Base-by-base conservation (phyloP, 2,329 filamentous ascomycete genomes). In the Phyllosticta citriasiana region DNA sequence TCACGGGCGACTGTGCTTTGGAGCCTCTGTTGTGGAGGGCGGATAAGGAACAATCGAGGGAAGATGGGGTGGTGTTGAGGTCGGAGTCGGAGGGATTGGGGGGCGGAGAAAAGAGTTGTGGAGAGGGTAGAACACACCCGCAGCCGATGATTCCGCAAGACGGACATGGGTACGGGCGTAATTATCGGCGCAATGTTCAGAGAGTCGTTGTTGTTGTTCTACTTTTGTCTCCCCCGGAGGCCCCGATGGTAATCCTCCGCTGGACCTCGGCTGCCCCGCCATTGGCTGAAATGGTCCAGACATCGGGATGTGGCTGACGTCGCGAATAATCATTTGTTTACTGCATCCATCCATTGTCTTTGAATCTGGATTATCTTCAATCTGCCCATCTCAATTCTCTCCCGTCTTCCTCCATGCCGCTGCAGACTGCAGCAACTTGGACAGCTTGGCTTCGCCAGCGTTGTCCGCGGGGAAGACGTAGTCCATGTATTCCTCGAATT, bases 391-490 rank as follows among this genome's bases (percentile, higher is more conserved):
- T 16, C 59, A 22, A 4, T 53, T 54, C 24, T 35, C 73, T 68
- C 82, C 76, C 63, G 76, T 79, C 72, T 88, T 82, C 80, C 96
- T 96, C 91, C 93, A 97, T 67, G 86, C 85, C 73, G 91, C 87
- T 62, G 93, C 92, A 83, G 88, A 88, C 64, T 89, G 87, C 77
- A 97, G 78, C 73, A 97, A 80, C 72, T 88, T 90, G 57, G 89
- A 89, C 74, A 97, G 78, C 69, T 89, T 92, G 66, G 88, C 88
- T 61, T 88, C 88, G 71, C 90, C 88, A 77, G 90, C 85, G 73
- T 97, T 92, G 77, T 97, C 94, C 4, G 90, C 91, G 0, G 94
- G 94, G 84, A 99, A 99, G 35, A 99, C 84, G 69, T 96, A 97
- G 74, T 97, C 94, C 77, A 94, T 84, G 74, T 96, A 97, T 78